Evolutionary conservation across 2,329 filamentous ascomycete species (phyloP).

Genomic region (Chrysoporthe puriensis): DNA sequence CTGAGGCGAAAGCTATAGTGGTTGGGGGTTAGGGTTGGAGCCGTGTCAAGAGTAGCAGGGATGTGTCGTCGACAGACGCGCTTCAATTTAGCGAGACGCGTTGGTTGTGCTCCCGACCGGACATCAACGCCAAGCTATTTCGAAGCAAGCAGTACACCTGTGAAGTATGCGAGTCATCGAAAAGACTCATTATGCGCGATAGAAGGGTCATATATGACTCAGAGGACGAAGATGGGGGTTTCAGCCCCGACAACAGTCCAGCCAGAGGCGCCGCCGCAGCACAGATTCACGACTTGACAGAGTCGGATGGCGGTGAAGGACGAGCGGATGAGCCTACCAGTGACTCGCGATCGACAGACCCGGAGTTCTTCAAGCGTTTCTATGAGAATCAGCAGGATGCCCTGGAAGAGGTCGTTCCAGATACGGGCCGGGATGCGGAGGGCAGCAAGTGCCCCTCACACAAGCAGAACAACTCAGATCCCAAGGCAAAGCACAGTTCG

Average conservation of each 20-base stretch:
- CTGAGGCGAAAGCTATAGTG: neutral
- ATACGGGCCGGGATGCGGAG: conserved; percentile 12
- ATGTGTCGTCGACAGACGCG: neutral
- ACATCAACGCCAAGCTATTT: neutral
- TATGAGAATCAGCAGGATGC: conserved; percentile 51
- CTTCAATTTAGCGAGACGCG: conserved; percentile 14
- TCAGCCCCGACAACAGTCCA: conserved; percentile 33
- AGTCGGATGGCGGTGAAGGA: neutral
- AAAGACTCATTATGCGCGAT: conserved; percentile 32
- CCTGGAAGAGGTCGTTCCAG: conserved; percentile 20
- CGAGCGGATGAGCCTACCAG: conserved; percentile 18
- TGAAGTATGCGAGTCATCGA: neutral
- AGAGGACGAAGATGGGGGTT: conserved; percentile 38
- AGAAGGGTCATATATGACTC: conserved; percentile 39
- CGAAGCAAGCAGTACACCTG: neutral
- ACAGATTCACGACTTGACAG: neutral
- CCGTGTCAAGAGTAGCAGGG: neutral
- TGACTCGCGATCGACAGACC: conserved; percentile 48
- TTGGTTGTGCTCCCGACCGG: neutral
- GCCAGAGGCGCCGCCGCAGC: conserved; percentile 17
- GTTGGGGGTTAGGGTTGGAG: neutral
- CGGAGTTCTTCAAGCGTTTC: conserved; percentile 50
- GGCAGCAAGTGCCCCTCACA: conserved; percentile 1
- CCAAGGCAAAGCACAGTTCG: conserved; percentile 23
- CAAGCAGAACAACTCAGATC: conserved; percentile 17